Conservation (phyloP, 129 eudicot species). For the Oenanthe sinensis region DNA sequence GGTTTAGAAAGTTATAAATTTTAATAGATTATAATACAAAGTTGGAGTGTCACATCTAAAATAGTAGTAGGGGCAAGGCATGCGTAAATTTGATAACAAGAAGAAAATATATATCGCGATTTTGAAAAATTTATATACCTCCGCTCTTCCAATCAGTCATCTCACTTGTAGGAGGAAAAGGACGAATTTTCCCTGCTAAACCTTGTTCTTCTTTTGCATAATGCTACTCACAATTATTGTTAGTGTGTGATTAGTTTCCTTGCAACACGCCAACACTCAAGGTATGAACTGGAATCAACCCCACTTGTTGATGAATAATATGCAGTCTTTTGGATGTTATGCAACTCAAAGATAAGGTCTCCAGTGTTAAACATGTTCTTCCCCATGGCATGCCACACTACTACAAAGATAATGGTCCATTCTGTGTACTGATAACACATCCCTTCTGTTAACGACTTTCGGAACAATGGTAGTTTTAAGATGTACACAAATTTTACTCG, state of each 20-base stretch:
- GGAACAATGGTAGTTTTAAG: neutral
- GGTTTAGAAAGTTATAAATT: neutral
- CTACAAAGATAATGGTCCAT: neutral
- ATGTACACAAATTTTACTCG: neutral
- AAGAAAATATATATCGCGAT: neutral
- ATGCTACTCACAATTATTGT: neutral
- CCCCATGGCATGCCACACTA: conserved; percentile 10
- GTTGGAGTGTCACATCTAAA: neutral
- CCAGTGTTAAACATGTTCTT: conserved; percentile 15
- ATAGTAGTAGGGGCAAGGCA: neutral
- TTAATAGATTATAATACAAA: too few species aligned
- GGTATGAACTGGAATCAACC: conserved; percentile 40
- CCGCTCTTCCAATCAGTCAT: neutral
- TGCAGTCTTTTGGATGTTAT: conserved; percentile 8
- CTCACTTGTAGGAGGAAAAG: neutral
- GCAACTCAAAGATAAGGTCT: neutral
- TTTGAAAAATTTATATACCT: neutral
- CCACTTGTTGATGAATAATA: conserved; percentile 21
- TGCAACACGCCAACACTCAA: conserved; percentile 2
- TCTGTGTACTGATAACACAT: neutral
- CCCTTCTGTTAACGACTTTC: neutral
- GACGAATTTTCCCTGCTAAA: neutral
- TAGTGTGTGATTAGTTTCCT: conserved; percentile 8
- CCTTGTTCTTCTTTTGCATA: conserved; percentile 1
- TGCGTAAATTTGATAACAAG: neutral